A percentile compares a stretch with the other conserved stretches of the same genome.
phyloP scores from a whole-genome alignment of 1,284 basidiomycete genomes.

The Trichosporon ovoides region DNA sequence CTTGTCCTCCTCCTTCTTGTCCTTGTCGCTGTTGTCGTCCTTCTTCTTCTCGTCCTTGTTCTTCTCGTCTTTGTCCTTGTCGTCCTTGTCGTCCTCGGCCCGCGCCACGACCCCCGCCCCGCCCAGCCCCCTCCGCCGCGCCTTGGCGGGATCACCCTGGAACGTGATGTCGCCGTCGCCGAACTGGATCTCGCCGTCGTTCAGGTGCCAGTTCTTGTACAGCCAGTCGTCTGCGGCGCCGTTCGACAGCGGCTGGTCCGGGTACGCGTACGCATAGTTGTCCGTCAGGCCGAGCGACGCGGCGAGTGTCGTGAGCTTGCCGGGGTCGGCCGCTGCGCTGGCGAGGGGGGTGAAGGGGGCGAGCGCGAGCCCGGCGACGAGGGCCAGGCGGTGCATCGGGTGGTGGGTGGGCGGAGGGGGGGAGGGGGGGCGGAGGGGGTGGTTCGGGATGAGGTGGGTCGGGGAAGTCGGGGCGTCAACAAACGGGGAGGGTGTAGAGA shows the following conservation, averaged over 20 bases:
- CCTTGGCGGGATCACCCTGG: not conserved
- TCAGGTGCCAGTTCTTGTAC: slow-evolving; percentile 31
- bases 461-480: too few relatives aligned
- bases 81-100: too few relatives aligned
- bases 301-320: slow-evolving; percentile 3
- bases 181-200: slow-evolving; percentile 30
- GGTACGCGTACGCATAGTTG: slow-evolving; percentile 29
- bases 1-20: slow-evolving; percentile 6
- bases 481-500: too few relatives aligned
- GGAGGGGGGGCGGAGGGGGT: not conserved
- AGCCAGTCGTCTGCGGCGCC: slow-evolving; percentile 27
- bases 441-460: too few relatives aligned
- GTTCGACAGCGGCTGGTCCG: slow-evolving; percentile 23
- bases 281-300: slow-evolving; percentile 25
- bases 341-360: slow-evolving; percentile 1
- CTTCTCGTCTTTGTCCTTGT: slow-evolving; percentile 17
- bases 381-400: not conserved
- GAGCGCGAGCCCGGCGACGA: slow-evolving; percentile 12
- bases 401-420: not conserved
- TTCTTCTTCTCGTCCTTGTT: not conserved
- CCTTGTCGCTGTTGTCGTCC: not conserved
- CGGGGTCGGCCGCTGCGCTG: not conserved
- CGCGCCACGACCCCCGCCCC: too few relatives aligned
- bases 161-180: slow-evolving; percentile 34
- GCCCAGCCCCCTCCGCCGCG: slow-evolving; percentile 31